Conservation (phyloP, 2,329 filamentous ascomycete species). For the Ceratocystis albifundus region DNA sequence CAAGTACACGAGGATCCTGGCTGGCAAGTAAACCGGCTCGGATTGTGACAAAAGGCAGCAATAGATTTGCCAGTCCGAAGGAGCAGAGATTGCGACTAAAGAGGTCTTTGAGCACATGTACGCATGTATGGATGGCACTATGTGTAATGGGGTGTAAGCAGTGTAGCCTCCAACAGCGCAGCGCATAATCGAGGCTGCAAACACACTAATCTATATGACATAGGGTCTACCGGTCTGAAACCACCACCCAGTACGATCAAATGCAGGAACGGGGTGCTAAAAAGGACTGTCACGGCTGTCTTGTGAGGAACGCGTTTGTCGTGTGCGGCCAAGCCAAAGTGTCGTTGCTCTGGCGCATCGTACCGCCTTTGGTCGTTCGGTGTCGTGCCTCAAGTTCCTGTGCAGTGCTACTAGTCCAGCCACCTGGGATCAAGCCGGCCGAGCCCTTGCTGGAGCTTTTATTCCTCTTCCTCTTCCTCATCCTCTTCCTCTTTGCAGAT, state of each 20-base stretch:
- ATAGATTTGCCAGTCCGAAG: not conserved
- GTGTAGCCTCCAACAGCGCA: too few relatives aligned
- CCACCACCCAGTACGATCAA: not conserved
- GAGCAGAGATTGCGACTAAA: too few relatives aligned
- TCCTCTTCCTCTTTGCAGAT: not conserved
- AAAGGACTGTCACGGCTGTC: not conserved
- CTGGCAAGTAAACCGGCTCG: not conserved
- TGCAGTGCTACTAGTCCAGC: not conserved
- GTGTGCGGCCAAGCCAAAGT: too few relatives aligned
- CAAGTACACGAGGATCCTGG: not conserved
- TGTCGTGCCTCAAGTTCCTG: not conserved
- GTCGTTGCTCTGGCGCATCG: too few relatives aligned
- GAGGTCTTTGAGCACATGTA: too few relatives aligned
- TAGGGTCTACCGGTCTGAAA: not conserved
- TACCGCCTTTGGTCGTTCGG: not conserved
- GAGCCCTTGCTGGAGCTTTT: not conserved
- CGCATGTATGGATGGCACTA: too few relatives aligned
- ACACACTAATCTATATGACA: not conserved
- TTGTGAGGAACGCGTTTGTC: not conserved
- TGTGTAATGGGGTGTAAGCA: not conserved
- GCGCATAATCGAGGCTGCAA: too few relatives aligned
- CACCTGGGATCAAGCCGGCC: slow-evolving; percentile 14
- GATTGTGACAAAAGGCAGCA: not conserved
- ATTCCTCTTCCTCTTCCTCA: not conserved
- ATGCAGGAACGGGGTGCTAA: not conserved